These are phyloP conservation scores for Tulasnella sp. DNA, from an alignment of 768 basidiomycete genomes.

Conservation along the genomic window DNA sequence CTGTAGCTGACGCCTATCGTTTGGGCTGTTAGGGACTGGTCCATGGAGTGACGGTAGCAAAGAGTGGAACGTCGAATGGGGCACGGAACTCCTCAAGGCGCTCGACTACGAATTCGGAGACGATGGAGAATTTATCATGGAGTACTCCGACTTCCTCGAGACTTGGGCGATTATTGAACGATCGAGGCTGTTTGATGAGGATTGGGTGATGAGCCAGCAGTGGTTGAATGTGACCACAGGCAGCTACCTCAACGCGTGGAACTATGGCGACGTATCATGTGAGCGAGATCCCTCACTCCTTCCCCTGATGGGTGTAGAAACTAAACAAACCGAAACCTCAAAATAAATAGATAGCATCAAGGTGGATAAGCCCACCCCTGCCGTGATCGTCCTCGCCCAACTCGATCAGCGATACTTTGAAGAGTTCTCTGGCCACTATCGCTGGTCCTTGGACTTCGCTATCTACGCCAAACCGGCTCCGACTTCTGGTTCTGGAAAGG, in stretches of 20 bases:
- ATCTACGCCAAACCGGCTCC: conserved; percentile 35
- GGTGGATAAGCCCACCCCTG: conserved; percentile 31
- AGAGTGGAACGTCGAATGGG: conserved; percentile 7
- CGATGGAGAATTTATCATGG: conserved; percentile 9
- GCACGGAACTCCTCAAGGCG: background rate
- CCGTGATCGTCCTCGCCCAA: conserved; percentile 44
- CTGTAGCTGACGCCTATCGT: too few species aligned
- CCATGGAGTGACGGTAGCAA: conserved; percentile 8
- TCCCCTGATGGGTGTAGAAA: background rate
- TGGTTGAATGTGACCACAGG: conserved; percentile 38
- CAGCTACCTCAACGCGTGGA: conserved; percentile 40
- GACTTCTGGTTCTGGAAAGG: conserved; percentile 18
- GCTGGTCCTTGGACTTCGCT: conserved; percentile 42
- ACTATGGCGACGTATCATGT: conserved; percentile 49
- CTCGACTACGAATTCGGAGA: conserved; percentile 12
- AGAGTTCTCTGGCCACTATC: conserved; percentile 35
- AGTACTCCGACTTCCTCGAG: conserved; percentile 20
- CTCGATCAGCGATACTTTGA: conserved; percentile 41
- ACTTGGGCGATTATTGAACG: conserved; percentile 37
- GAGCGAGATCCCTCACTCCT: conserved; percentile 21
- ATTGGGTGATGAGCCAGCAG: conserved; percentile 40
- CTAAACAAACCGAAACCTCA: background rate
- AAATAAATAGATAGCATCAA: conserved; percentile 40
- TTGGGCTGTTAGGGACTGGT: conserved; percentile 11
- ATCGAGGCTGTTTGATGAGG: conserved; percentile 38